Evolutionary conservation across 164 flowering plant genomes (phyloP).

Genomic region (Stephania cephalantha): DNA sequence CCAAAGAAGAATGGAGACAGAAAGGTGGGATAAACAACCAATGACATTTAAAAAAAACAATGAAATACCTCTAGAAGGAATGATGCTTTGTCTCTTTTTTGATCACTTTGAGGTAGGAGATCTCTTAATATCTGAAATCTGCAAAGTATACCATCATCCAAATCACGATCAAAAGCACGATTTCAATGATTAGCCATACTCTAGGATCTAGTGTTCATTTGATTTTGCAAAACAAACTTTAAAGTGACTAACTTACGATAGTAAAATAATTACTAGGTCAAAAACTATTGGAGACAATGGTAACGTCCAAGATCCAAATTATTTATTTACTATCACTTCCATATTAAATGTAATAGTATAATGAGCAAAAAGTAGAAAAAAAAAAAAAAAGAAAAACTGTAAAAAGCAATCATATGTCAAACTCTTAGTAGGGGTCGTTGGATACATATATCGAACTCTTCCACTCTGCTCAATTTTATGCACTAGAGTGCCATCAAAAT

Average conservation of each 20-base stretch:
- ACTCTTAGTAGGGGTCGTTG: too few relatives aligned
- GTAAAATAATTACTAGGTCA: background rate
- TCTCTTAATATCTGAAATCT: conserved; percentile 91
- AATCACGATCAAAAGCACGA: background rate
- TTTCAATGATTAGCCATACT: background rate
- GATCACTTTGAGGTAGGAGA: conserved; percentile 79
- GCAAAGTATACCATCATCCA: conserved; percentile 11
- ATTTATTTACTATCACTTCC: too few relatives aligned
- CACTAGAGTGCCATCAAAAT: too few relatives aligned
- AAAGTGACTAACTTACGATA: background rate
- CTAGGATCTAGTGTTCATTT: background rate
- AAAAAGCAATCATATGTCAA: background rate
- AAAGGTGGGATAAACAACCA: background rate
- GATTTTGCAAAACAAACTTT: background rate
- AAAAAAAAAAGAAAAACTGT: background rate
- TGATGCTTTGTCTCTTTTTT: conserved; percentile 95
- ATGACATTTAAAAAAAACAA: background rate
- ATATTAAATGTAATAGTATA: too few relatives aligned
- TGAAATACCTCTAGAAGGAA: conserved; percentile 71
- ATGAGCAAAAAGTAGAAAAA: background rate
- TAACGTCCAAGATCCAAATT: background rate
- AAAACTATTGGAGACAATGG: background rate
- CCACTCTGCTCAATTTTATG: too few relatives aligned
- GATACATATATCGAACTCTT: too few relatives aligned
- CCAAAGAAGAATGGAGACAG: background rate